Conservation (phyloP, 306 rosid species). For the Fagus sylvatica region DNA sequence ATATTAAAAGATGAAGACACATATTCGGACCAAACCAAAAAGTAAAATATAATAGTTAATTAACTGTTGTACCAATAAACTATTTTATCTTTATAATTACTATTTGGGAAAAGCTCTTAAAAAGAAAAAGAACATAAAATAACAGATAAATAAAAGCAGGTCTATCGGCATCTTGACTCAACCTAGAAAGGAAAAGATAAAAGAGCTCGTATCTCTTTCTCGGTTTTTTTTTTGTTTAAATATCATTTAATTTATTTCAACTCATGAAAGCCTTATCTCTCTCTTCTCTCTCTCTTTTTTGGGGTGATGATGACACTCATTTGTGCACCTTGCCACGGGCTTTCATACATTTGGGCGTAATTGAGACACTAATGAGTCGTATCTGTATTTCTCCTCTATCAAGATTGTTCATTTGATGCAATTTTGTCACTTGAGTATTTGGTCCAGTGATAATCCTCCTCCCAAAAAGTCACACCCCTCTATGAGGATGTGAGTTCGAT, state of each 20-base stretch:
- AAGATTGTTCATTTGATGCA: too few species aligned
- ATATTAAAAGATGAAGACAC: not conserved
- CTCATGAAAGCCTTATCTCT: too few species aligned
- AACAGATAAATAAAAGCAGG: not conserved
- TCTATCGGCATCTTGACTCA: not conserved
- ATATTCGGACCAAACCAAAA: not conserved
- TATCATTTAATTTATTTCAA: too few species aligned
- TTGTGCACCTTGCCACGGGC: too few species aligned
- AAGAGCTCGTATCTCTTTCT: not conserved
- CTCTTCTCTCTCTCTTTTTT: not conserved
- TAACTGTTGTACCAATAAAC: not conserved
- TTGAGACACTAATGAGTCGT: too few species aligned
- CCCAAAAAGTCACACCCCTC: too few species aligned
- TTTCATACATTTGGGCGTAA: too few species aligned
- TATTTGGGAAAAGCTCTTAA: not conserved
- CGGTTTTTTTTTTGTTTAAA: not conserved
- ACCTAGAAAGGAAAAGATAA: not conserved
- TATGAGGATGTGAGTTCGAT: too few species aligned
- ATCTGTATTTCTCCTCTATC: too few species aligned
- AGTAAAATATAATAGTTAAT: not conserved
- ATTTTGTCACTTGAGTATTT: too few species aligned
- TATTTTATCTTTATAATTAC: not conserved
- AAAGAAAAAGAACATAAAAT: not conserved
- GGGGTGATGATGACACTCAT: too few species aligned
- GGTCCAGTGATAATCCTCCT: too few species aligned